Conservation (phyloP, 345 rosid species). For the Populus deltoides region DNA sequence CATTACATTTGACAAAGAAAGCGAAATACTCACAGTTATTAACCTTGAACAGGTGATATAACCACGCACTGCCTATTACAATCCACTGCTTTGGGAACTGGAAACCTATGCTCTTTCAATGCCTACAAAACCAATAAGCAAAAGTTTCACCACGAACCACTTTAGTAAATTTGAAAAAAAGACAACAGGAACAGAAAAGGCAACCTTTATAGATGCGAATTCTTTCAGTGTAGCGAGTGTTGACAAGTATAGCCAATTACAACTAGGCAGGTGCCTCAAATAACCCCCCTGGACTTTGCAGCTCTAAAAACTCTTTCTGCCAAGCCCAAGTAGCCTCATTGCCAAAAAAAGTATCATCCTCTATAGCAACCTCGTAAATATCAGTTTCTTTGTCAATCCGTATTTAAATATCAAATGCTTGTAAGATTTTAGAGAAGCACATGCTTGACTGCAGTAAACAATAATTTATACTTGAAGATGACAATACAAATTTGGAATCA, state of each 20-base stretch:
- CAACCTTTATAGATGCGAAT: constrained; percentile 87
- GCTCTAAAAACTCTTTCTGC: constrained; percentile 88
- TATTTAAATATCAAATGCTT: no score
- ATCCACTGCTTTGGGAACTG: constrained; percentile 82
- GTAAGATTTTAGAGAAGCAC: no score
- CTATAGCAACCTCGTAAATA: constrained; percentile 80
- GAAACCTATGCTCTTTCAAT: constrained; percentile 79
- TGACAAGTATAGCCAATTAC: constrained; percentile 85
- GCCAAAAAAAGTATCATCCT: constrained; percentile 82
- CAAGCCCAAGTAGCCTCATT: constrained; percentile 89
- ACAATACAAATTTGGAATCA: neutral
- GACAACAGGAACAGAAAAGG: no score
- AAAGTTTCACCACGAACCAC: neutral
- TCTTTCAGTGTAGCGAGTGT: constrained; percentile 93
- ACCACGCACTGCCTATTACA: constrained; percentile 91
- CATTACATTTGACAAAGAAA: no score
- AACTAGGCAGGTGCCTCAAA: constrained; percentile 78
- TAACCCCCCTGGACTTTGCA: constrained; percentile 93
- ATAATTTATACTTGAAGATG: no score
- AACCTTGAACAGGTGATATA: constrained; percentile 90
- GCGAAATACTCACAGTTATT: constrained; percentile 63
- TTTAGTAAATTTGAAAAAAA: neutral
- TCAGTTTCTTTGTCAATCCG: constrained; percentile 23
- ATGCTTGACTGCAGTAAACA: no score
- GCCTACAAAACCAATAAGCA: constrained; percentile 53